A percentile compares a stretch with the other conserved stretches of the same genome.
These are phyloP conservation scores for Coemansia sp. DNA, from an alignment of 192 early-diverging fungal genomes.

Conservation along the genomic window DNA sequence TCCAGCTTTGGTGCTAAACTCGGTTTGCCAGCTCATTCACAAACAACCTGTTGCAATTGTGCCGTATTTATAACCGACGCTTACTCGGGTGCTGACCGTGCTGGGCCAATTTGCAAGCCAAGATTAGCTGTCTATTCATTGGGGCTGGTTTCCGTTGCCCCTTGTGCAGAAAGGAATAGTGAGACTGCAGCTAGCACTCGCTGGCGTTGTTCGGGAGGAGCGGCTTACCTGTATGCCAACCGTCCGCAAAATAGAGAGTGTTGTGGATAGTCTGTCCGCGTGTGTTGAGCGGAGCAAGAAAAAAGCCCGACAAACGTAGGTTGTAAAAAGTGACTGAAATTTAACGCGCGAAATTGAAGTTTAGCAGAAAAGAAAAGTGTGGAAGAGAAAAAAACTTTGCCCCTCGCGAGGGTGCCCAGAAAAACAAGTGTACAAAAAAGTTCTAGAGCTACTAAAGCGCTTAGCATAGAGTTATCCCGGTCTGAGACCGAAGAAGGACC, in stretches of 20 bases:
- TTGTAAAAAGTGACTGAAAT: constrained; percentile 8
- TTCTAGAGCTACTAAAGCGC: background rate
- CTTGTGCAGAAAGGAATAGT: background rate
- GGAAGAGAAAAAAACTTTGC: constrained; percentile 6
- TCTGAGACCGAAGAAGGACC: constrained; percentile 6
- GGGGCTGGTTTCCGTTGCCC: background rate
- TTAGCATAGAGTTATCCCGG: background rate
- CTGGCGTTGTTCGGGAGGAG: background rate
- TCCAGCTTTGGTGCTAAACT: background rate
- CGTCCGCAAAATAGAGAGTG: background rate
- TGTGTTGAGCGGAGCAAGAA: background rate
- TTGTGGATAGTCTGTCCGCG: background rate
- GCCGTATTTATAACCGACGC: background rate
- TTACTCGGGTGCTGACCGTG: background rate
- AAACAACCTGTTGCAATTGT: background rate
- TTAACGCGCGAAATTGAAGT: constrained; percentile 4
- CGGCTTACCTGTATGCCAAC: background rate
- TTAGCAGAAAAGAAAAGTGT: constrained; percentile 7
- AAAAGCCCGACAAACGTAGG: background rate
- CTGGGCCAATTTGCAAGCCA: background rate
- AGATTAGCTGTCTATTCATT: background rate
- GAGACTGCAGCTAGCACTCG: background rate
- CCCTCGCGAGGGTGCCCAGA: background rate
- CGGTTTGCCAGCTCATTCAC: background rate
- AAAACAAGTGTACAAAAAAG: constrained; percentile 12